Evolutionary conservation across 306 rosid genomes (phyloP).

Genomic region (Cercis canadensis): DNA sequence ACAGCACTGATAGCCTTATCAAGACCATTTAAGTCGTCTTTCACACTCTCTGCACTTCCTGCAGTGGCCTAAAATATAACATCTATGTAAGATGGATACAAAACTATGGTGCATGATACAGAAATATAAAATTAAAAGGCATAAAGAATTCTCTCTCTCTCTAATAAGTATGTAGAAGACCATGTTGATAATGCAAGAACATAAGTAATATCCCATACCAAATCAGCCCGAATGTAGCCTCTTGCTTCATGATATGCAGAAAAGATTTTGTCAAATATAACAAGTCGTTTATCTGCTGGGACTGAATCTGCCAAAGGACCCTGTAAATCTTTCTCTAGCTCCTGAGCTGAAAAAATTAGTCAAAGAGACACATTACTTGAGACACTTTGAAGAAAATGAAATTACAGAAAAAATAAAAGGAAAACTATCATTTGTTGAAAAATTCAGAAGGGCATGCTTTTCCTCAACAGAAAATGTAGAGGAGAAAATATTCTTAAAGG

Average conservation of each 20-base stretch:
- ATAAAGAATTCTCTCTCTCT: background rate
- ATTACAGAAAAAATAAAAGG: background rate
- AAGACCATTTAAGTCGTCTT: constrained; percentile 94
- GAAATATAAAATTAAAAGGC: constrained; percentile 19
- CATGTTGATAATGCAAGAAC: constrained; percentile 15
- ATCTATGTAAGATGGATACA: constrained; percentile 26
- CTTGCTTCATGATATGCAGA: constrained; percentile 96
- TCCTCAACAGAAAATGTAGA: background rate
- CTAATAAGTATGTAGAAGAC: background rate
- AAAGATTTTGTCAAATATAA: constrained; percentile 87
- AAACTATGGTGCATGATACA: background rate
- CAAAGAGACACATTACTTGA: constrained; percentile 39
- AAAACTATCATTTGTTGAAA: constrained; percentile 20
- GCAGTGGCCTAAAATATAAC: constrained; percentile 72
- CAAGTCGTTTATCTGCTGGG: constrained; percentile 76
- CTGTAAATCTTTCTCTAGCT: constrained; percentile 87
- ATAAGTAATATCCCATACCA: constrained; percentile 67
- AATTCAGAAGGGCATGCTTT: constrained; percentile 16
- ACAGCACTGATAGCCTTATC: constrained; percentile 97
- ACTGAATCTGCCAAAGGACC: constrained; percentile 74
- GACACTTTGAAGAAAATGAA: constrained; percentile 20
- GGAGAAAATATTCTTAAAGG: no score
- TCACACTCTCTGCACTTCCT: constrained; percentile 82
- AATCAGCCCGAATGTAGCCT: constrained; percentile 89
- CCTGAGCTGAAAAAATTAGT: constrained; percentile 81